A percentile compares a stretch with the other conserved stretches of the same genome.
Conservation (phyloP, 768 basidiomycete genomes). For the Pulveroboletus sp. region DNA sequence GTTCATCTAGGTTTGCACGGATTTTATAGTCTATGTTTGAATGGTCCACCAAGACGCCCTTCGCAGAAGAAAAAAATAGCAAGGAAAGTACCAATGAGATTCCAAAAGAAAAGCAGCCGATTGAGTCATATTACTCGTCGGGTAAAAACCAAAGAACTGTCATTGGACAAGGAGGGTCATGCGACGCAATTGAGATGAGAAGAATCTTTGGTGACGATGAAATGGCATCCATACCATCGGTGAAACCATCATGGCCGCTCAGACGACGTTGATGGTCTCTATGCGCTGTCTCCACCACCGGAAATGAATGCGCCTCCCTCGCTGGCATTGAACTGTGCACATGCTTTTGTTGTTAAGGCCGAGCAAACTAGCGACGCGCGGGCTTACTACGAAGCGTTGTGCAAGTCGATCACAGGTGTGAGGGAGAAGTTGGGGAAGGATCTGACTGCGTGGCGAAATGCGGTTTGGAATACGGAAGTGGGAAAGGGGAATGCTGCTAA, state of each 20-base stretch:
- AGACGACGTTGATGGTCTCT: slow-evolving; percentile 19
- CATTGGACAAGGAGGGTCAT: slow-evolving; percentile 55
- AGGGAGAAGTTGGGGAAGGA: slow-evolving; percentile 58
- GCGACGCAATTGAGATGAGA: slow-evolving; percentile 10
- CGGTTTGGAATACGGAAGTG: slow-evolving; percentile 60
- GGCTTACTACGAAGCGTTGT: slow-evolving; percentile 49
- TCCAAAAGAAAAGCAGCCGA: neutral
- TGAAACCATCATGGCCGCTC: slow-evolving; percentile 17
- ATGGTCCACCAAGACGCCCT: neutral
- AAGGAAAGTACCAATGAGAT: too few species aligned
- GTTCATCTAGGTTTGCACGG: too few species aligned
- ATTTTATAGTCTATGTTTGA: slow-evolving; percentile 15
- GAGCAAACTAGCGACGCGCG: slow-evolving; percentile 10
- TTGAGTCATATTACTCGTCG: slow-evolving; percentile 2
- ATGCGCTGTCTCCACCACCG: slow-evolving; percentile 23
- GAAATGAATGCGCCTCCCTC: slow-evolving; percentile 13
- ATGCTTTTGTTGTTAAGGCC: slow-evolving; percentile 22
- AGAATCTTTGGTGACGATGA: too few species aligned
- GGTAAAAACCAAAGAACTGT: slow-evolving; percentile 33
- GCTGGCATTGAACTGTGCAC: slow-evolving; percentile 21
- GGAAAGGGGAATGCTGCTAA: slow-evolving; percentile 50
- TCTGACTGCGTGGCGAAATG: slow-evolving; percentile 71
- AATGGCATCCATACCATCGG: too few species aligned
- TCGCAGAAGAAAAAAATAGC: neutral
- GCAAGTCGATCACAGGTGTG: slow-evolving; percentile 47